phyloP scores from a whole-genome alignment of 1,139 yeast genomes.

The Taphrina wiesneri region DNA sequence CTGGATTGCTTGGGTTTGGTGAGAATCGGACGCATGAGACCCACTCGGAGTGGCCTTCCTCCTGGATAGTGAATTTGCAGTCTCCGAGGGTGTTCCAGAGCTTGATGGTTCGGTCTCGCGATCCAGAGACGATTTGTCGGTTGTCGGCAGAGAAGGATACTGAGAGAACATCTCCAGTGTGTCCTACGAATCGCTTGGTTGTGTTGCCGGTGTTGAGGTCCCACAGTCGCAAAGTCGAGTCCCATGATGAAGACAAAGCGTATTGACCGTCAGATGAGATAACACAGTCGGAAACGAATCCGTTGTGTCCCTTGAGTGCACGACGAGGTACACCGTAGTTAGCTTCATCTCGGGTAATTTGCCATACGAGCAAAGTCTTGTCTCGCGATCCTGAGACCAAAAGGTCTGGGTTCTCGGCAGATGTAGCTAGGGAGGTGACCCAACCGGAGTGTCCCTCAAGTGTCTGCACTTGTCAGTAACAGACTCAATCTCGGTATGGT shows the following conservation, averaged over 20 bases:
- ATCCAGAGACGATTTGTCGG: conserved; percentile 98
- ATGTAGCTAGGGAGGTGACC: conserved; percentile 99
- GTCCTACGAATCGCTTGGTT: conserved; percentile 95
- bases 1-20: conserved; percentile 61
- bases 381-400: conserved; percentile 99
- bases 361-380: conserved; percentile 96
- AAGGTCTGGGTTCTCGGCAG: conserved; percentile 97
- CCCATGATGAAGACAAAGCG: conserved; percentile 99
- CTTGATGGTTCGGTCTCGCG: conserved; percentile 98
- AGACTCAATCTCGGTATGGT: no score
- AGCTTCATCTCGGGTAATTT: conserved; percentile 82
- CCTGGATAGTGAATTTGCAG: conserved; percentile 84
- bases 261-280: conserved; percentile 97
- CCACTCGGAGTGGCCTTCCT: conserved; percentile 96
- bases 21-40: conserved; percentile 96
- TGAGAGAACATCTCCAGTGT: conserved; percentile 95
- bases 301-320: conserved; percentile 98
- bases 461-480: conserved; percentile 52
- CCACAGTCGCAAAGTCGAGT: conserved; percentile 98
- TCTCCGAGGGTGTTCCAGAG: conserved; percentile 99
- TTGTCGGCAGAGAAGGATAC: conserved; percentile 96
- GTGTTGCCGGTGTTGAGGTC: conserved; percentile 93
- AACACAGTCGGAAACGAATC: conserved; percentile 97
- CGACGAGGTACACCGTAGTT: conserved; percentile 98
- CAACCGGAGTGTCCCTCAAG: conserved; percentile 81